These are phyloP conservation scores for Sporothrix pseudoabietina DNA, from an alignment of 2,329 filamentous ascomycete species.

Conservation along the genomic window DNA sequence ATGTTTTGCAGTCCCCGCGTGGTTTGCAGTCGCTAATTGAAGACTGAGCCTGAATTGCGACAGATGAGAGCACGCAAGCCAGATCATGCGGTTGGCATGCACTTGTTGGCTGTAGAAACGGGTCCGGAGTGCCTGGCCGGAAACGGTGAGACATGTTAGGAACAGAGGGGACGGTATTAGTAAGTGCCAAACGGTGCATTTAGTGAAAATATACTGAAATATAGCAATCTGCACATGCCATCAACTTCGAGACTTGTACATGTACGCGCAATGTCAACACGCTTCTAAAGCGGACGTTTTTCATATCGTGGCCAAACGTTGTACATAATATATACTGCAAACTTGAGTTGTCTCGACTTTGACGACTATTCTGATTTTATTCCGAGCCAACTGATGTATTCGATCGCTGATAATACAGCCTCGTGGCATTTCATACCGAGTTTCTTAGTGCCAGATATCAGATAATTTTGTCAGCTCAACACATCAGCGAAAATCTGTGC, in stretches of 20 bases:
- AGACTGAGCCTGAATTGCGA: background rate
- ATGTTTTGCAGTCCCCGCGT: conserved; percentile 1
- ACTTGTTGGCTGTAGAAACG: background rate
- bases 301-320: background rate
- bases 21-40: background rate
- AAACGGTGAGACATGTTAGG: conserved; percentile 22
- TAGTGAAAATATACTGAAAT: background rate
- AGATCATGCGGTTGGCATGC: background rate
- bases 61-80: background rate
- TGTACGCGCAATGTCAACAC: background rate
- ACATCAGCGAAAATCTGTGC: background rate
- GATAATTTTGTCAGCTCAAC: background rate
- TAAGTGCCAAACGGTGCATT: background rate
- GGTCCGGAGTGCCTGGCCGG: background rate
- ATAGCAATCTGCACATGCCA: background rate
- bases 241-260: background rate
- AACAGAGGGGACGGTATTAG: background rate
- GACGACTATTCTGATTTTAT: background rate
- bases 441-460: background rate
- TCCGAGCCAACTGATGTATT: background rate
- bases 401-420: background rate
- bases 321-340: background rate
- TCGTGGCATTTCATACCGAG: background rate
- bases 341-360: background rate
- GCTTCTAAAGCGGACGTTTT: background rate